These are phyloP conservation scores for Knoxdaviesia capensis DNA, from an alignment of 2,329 filamentous ascomycete species.

Conservation along the genomic window DNA sequence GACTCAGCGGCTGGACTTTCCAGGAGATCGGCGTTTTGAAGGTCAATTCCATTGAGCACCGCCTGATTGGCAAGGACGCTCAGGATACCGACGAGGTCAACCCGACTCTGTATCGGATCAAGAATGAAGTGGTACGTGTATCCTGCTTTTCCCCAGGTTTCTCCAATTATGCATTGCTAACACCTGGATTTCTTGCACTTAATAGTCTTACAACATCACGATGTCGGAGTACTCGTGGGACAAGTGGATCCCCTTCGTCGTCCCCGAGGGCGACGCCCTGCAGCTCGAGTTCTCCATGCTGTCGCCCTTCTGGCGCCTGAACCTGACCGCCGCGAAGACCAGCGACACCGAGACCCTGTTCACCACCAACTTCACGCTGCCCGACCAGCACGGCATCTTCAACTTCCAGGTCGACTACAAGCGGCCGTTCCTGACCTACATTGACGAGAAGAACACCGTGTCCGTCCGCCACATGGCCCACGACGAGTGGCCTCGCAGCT, in stretches of 20 bases:
- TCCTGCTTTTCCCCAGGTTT: neutral
- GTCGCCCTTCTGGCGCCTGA: conserved; percentile 83
- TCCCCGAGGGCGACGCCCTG: conserved; percentile 49
- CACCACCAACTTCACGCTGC: conserved; percentile 56
- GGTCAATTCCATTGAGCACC: conserved; percentile 68
- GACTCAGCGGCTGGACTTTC: conserved; percentile 87
- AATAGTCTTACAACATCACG: conserved; percentile 66
- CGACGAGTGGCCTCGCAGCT: conserved; percentile 88
- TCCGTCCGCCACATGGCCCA: conserved; percentile 93
- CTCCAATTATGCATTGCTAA: conserved; percentile 4
- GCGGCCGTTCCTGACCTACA: conserved; percentile 68
- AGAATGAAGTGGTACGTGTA: conserved; percentile 77
- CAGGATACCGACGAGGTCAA: conserved; percentile 41
- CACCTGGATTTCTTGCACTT: conserved; percentile 8
- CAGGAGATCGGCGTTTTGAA: conserved; percentile 80
- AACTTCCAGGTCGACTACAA: conserved; percentile 97
- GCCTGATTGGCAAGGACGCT: conserved; percentile 16
- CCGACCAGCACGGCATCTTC: conserved; percentile 98
- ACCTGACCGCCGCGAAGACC: conserved; percentile 36
- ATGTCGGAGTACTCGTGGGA: conserved; percentile 68
- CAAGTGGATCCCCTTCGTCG: conserved; percentile 53
- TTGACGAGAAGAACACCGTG: conserved; percentile 90
- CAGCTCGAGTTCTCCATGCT: conserved; percentile 99
- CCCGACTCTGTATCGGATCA: conserved; percentile 81
- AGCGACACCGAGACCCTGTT: conserved; percentile 54